These are phyloP conservation scores for Apiospora aurea DNA, from an alignment of 2,329 filamentous ascomycete species.

Conservation along the genomic window DNA sequence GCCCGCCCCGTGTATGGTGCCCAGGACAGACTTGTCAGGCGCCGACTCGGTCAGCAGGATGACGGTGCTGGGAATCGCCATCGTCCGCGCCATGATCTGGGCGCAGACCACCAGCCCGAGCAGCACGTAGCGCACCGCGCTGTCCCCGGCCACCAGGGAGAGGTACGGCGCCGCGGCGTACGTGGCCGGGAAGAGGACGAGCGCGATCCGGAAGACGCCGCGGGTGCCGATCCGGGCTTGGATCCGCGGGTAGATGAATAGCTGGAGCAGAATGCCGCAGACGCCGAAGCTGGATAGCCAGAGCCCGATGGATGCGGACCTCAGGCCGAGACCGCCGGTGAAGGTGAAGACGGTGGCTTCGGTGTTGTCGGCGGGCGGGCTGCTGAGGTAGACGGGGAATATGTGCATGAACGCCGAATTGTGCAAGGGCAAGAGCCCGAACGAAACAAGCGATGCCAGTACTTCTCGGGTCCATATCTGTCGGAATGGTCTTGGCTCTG, in stretches of 20 bases:
- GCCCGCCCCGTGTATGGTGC: constrained; percentile 47
- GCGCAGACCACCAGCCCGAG: constrained; percentile 62
- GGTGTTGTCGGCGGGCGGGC: constrained; percentile 52
- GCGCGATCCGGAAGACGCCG: constrained; percentile 61
- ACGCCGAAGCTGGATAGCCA: constrained; percentile 66
- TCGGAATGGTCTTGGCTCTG: constrained; percentile 30
- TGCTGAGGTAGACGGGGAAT: constrained; percentile 69
- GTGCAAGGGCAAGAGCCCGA: constrained; percentile 64
- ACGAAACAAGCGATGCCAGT: constrained; percentile 42
- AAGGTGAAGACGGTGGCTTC: constrained; percentile 55
- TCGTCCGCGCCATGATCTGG: constrained; percentile 68
- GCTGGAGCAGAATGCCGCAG: constrained; percentile 66
- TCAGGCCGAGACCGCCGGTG: constrained; percentile 62
- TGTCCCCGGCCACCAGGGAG: constrained; percentile 57
- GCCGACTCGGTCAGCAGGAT: constrained; percentile 48
- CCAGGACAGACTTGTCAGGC: constrained; percentile 44
- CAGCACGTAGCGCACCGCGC: constrained; percentile 57
- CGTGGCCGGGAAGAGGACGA: constrained; percentile 65
- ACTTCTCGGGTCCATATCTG: constrained; percentile 43
- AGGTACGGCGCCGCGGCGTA: constrained; percentile 68
- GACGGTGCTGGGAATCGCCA: constrained; percentile 52
- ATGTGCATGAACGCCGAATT: constrained; percentile 69
- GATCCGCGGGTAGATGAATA: constrained; percentile 66
- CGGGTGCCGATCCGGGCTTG: constrained; percentile 66
- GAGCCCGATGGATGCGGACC: constrained; percentile 41